phyloP scores from a whole-genome alignment of 768 basidiomycete genomes.

The Pleurotus djamor region DNA sequence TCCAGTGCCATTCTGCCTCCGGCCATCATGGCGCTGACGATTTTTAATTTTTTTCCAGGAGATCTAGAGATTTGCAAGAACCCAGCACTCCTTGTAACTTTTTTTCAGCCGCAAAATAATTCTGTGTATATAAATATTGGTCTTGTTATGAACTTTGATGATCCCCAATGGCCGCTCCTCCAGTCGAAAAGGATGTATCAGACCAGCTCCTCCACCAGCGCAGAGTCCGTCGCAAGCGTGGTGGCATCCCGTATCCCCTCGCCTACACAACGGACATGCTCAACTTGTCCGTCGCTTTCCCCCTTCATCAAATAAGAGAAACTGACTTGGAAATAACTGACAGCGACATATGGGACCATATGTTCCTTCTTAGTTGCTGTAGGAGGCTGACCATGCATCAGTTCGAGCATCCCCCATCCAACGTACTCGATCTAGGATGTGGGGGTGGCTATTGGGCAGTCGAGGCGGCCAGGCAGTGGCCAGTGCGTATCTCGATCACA shows the following conservation, averaged over 20 bases:
- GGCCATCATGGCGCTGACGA: slow-evolving; percentile 21
- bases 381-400: slow-evolving; percentile 51
- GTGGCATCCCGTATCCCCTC: slow-evolving; percentile 57
- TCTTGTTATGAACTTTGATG: slow-evolving; percentile 12
- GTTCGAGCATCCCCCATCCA: slow-evolving; percentile 46
- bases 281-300: slow-evolving; percentile 44
- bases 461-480: slow-evolving; percentile 66
- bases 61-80: slow-evolving; percentile 10
- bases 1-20: neutral
- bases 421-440: slow-evolving; percentile 69
- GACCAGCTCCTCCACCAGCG: slow-evolving; percentile 37
- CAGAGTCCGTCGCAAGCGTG: slow-evolving; percentile 38
- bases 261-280: slow-evolving; percentile 44
- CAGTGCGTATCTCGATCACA: slow-evolving; percentile 32
- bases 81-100: neutral
- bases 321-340: slow-evolving; percentile 7
- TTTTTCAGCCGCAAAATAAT: too few species aligned
- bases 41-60: slow-evolving; percentile 16
- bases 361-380: slow-evolving; percentile 54
- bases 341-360: slow-evolving; percentile 73
- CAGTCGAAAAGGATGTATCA: slow-evolving; percentile 42
- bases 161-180: slow-evolving; percentile 14
- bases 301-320: neutral
- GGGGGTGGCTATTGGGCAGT: slow-evolving; percentile 72
- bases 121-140: neutral